Conservation (phyloP, 1,139 yeast genomes). For the Geotrichum klebahnii region DNA sequence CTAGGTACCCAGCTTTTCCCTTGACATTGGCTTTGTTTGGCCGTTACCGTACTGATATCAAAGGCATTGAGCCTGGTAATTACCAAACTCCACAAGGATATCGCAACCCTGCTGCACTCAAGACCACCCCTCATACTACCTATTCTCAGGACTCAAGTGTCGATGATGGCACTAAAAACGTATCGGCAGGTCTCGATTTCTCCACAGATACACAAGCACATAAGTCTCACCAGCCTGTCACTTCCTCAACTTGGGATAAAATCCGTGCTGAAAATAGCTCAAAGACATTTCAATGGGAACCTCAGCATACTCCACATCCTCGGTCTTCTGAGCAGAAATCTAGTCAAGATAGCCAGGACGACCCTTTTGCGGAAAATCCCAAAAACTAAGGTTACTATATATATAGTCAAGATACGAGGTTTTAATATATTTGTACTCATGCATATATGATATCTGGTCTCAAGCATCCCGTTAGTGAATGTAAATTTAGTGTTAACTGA, state of each 20-base stretch:
- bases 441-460: too few species aligned
- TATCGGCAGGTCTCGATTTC: conserved; percentile 2
- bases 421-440: too few species aligned
- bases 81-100: conserved; percentile 4
- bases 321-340: too few species aligned
- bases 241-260: conserved; percentile 19
- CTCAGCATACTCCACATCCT: conserved; percentile 19
- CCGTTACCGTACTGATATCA: conserved; percentile 14
- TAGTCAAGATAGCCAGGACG: too few species aligned
- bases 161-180: conserved; percentile 8
- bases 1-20: conserved; percentile 18
- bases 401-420: too few species aligned
- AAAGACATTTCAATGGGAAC: conserved; percentile 19
- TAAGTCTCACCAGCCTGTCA: conserved; percentile 1
- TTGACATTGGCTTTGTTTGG: conserved; percentile 11
- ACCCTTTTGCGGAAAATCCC: too few species aligned
- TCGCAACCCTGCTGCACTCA: background rate
- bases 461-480: too few species aligned
- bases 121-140: conserved; percentile 10
- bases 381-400: too few species aligned
- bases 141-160: conserved; percentile 1
- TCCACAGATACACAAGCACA: background rate
- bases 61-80: conserved; percentile 11
- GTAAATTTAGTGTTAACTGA: too few species aligned
- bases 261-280: conserved; percentile 19